A percentile compares a stretch with the other conserved stretches of the same genome.
Conservation (phyloP, 1,284 basidiomycete genomes). For the Apiotrichum veenhuisii region DNA sequence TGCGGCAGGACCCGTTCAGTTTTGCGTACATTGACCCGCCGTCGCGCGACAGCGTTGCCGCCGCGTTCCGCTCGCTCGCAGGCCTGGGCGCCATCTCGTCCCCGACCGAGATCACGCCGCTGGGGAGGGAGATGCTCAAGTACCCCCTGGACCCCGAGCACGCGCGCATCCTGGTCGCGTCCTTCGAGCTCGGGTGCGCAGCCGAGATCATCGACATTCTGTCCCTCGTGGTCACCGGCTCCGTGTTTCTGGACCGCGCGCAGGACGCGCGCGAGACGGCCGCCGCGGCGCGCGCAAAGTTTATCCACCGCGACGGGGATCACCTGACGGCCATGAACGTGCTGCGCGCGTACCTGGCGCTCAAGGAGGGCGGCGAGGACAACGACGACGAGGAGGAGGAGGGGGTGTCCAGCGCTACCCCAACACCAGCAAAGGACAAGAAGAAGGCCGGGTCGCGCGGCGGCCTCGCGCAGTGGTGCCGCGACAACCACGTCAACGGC, state of each 20-base stretch:
- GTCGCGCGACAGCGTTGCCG: conserved; percentile 61
- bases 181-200: conserved; percentile 65
- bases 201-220: conserved; percentile 73
- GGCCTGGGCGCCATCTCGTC: conserved; percentile 70
- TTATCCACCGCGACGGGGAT: conserved; percentile 80
- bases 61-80: conserved; percentile 70
- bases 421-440: conserved; percentile 32
- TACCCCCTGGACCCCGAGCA: conserved; percentile 82
- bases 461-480: conserved; percentile 70
- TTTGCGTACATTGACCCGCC: conserved; percentile 84
- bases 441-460: conserved; percentile 30
- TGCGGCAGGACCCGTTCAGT: conserved; percentile 70
- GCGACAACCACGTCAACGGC: conserved; percentile 77
- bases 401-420: conserved; percentile 43
- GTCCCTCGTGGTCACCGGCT: conserved; percentile 62
- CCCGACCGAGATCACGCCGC: conserved; percentile 60
- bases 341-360: conserved; percentile 64
- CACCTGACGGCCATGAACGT: conserved; percentile 85
- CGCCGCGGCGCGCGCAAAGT: conserved; percentile 66
- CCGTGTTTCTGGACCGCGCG: conserved; percentile 58
- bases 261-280: conserved; percentile 66
- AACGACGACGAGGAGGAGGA: conserved; percentile 3
- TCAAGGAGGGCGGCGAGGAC: conserved; percentile 45
- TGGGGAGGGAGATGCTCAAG: conserved; percentile 72
- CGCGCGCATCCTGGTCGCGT: conserved; percentile 69